Evolutionary conservation across 2,329 filamentous ascomycete genomes (phyloP), one percentile per base, ranked within the genome.

Genomic region (Fusarium euwallaceae): DNA sequence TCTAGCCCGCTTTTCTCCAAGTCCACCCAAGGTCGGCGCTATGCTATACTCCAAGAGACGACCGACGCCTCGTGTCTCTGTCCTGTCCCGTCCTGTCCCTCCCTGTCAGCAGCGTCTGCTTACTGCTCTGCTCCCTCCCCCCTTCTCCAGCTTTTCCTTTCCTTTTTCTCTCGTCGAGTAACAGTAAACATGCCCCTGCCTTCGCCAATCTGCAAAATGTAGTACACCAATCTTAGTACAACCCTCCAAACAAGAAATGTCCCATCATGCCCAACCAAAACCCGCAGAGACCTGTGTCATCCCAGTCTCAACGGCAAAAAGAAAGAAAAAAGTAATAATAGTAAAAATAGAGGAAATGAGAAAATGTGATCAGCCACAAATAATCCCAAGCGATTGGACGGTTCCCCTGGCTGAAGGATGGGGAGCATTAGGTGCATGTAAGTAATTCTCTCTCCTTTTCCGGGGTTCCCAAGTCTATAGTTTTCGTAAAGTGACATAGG

Each of bases 381-480:
- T 71, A 51, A 72, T 70, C 69, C 73, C 72, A 75, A 73, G 73
- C 70, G 73, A 75, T 75, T 76, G 73, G 73, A 76, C 64, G 43
- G 65, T 70, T 76, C 73, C 67, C 76, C 69, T 77, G 71, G 61
- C 74, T 71, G 63, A 69, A 71, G 62, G 71, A 70, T 67, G 66
- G 76, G 76, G 73, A 69, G 73, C 71, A 78, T 78, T 78, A 78
- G 70, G 67, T 77, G 72, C 73, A 75, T 78, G 74, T 77, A 77
- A 69, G 73, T 74, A 71, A 71, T 76, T 72, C 73, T 76, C 69
- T 76, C 76, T 75, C 73, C 67, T 75, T 72, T 77, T 72, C 74
- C 74, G 72, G 72, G 69, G 70, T 73, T 76, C 71, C 76, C 76
- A 77, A 61, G 64, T 78, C 76, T 78, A 78, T 74, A 71, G 45